Evolutionary conservation across 1,139 yeast genomes (phyloP).

Genomic region (Maudiozyma humilis): DNA sequence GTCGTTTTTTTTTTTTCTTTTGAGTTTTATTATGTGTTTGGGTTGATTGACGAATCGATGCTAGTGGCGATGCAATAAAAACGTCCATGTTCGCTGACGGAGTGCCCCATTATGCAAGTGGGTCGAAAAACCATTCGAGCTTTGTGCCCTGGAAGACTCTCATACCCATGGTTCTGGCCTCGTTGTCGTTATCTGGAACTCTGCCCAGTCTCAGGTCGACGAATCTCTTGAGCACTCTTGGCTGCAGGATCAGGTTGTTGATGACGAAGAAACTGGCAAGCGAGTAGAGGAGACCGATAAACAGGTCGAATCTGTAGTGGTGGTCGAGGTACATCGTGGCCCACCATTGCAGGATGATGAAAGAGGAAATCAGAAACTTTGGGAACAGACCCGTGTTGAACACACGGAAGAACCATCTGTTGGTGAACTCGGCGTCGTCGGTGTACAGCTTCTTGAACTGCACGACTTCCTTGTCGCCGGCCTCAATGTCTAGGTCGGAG

Average conservation of each 20-base stretch:
- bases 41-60: too few species aligned
- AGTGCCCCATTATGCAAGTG: conserved; percentile 32
- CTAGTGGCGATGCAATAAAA: too few species aligned
- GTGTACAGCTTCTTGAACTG: conserved; percentile 12
- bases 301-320: conserved; percentile 57
- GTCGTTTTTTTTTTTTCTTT: neutral
- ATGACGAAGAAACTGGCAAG: conserved; percentile 38
- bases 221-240: conserved; percentile 23
- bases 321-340: conserved; percentile 66
- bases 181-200: conserved; percentile 27
- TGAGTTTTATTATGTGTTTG: too few species aligned
- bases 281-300: conserved; percentile 47
- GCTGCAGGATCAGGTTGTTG: conserved; percentile 29
- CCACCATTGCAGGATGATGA: conserved; percentile 58
- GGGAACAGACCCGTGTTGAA: conserved; percentile 23
- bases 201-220: conserved; percentile 31
- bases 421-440: conserved; percentile 12
- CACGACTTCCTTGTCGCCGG: neutral
- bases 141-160: conserved; percentile 44
- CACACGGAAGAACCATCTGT: conserved; percentile 19
- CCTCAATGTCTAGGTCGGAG: conserved; percentile 1
- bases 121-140: conserved; percentile 46
- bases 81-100: too few species aligned
- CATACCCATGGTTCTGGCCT: conserved; percentile 51
- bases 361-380: conserved; percentile 34